Base-by-base conservation (phyloP, 179 eudicot genomes). In the Heliamphora pulchella region DNA sequence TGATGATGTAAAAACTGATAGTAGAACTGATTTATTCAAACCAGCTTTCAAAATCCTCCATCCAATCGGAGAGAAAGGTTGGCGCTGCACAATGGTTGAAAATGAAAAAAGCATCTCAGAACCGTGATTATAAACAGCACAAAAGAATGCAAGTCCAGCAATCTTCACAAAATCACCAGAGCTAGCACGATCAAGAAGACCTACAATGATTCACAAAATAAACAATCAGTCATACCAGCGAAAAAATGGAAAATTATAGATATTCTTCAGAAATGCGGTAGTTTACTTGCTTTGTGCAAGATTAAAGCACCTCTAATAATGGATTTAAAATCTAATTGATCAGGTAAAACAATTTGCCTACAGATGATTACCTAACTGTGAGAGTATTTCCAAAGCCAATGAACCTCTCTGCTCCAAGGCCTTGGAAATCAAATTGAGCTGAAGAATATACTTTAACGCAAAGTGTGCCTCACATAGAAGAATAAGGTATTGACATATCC, bases 11-110 rank as follows among this genome's bases (percentile, higher is more conserved):
- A 86, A 91, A 77, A 91, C 91, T 57, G 92, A 87, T 85, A 89
- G 64, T 59, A 91, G 78, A 80, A 91, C 91, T 39, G 92, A 89
- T 77, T 88, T 89, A 72, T 89, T 91, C 76, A 91, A 82, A 80
- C 94, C 91, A 84, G 92, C 91, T 81, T 83, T 89, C 71, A 91
- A 83, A 65, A 89, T 89, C 81, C 89, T 89, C 83, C 88, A 89
- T 69, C 92, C 89, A 80, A 87, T 82, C 22, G 94, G 94, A 80
- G 86, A 87, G 83, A 80, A 88, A 64, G 94, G 91, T 31, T 87
- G 86, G 80, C 88, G 89, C 71, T 89, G 94, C 85, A 89, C 89
- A 68, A 89, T 83, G 74, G 90, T 89, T 54, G 94, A 87, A 82
- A 87, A 89, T 61, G 91, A 87, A 82, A 89, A 87, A 58, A 90